These are phyloP conservation scores for Lyophyllum decastes DNA, from an alignment of 768 basidiomycete species.

Conservation along the genomic window DNA sequence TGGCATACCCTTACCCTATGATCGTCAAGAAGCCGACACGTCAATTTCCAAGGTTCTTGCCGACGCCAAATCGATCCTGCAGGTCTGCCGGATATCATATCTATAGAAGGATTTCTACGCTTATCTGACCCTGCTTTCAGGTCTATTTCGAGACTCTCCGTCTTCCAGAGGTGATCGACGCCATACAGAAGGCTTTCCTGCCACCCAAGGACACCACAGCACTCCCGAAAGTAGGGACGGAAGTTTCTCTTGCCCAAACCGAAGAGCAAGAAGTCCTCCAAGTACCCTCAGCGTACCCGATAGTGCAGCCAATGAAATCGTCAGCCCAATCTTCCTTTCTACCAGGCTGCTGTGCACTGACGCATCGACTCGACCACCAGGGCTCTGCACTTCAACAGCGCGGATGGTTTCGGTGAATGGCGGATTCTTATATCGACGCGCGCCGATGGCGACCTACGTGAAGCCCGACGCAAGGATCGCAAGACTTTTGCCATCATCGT, in stretches of 20 bases:
- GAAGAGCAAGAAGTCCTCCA: not conserved
- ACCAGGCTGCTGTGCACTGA: not conserved
- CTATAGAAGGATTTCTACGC: not conserved
- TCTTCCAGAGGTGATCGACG: constrained; percentile 8
- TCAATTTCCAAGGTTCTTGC: constrained; percentile 11
- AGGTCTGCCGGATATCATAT: constrained; percentile 13
- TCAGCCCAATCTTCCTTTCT: constrained; percentile 19
- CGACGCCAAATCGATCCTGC: constrained; percentile 17
- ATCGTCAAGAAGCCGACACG: constrained; percentile 8
- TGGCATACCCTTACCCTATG: constrained; percentile 5
- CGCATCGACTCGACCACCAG: constrained; percentile 17
- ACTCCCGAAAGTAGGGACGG: not conserved
- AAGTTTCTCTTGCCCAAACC: not conserved
- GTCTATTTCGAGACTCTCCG: constrained; percentile 19
- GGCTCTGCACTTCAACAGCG: constrained; percentile 59
- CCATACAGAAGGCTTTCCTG: constrained; percentile 19
- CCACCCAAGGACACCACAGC: not conserved
- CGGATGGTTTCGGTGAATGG: constrained; percentile 67
- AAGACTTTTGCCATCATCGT: constrained; percentile 54
- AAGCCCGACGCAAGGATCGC: constrained; percentile 42
- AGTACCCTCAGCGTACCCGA: constrained; percentile 36
- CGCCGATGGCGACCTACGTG: constrained; percentile 51
- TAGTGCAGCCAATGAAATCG: constrained; percentile 59
- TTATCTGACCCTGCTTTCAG: constrained; percentile 7
- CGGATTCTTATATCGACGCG: constrained; percentile 53